phyloP scores from a whole-genome alignment of 2,329 filamentous ascomycete species.

The Lecanoromycetidae sp. region DNA sequence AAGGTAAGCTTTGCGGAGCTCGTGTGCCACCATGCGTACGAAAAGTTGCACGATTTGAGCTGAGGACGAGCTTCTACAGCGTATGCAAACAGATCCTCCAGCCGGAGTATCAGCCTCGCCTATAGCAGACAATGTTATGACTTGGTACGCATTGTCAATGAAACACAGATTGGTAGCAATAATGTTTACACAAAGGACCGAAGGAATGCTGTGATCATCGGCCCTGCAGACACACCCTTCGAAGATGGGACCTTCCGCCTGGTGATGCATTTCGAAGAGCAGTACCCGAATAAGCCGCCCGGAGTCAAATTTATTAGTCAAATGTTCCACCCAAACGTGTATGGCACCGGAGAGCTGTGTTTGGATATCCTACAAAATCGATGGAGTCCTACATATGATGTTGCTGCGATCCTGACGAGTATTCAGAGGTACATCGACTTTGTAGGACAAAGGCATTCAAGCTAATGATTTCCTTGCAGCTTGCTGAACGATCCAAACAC shows the following conservation, averaged over 20 bases:
- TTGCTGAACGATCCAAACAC: slow-evolving; percentile 96
- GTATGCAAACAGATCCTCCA: slow-evolving; percentile 98
- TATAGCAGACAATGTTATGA: slow-evolving; percentile 94
- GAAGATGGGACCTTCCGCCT: slow-evolving; percentile 96
- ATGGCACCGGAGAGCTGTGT: slow-evolving; percentile 90
- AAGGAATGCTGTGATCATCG: slow-evolving; percentile 98
- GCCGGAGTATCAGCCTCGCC: slow-evolving; percentile 94
- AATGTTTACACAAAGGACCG: neutral
- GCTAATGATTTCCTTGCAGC: slow-evolving; percentile 38
- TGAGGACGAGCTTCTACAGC: slow-evolving; percentile 40
- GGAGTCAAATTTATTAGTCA: slow-evolving; percentile 97
- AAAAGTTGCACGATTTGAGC: slow-evolving; percentile 7
- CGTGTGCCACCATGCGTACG: slow-evolving; percentile 3
- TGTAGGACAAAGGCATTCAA: neutral
- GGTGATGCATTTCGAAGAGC: slow-evolving; percentile 98
- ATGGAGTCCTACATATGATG: slow-evolving; percentile 98
- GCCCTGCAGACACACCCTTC: slow-evolving; percentile 90
- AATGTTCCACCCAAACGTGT: slow-evolving; percentile 99
- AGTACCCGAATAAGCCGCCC: slow-evolving; percentile 96
- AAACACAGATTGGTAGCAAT: neutral
- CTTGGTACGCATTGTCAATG: slow-evolving; percentile 31
- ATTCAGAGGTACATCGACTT: slow-evolving; percentile 66
- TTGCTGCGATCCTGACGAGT: slow-evolving; percentile 90
- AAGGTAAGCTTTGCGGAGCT: slow-evolving; percentile 52
- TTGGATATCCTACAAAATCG: slow-evolving; percentile 94